Conservation (phyloP, 352 stramenopile genomes). For the Phytopythium chamaehyphon region DNA sequence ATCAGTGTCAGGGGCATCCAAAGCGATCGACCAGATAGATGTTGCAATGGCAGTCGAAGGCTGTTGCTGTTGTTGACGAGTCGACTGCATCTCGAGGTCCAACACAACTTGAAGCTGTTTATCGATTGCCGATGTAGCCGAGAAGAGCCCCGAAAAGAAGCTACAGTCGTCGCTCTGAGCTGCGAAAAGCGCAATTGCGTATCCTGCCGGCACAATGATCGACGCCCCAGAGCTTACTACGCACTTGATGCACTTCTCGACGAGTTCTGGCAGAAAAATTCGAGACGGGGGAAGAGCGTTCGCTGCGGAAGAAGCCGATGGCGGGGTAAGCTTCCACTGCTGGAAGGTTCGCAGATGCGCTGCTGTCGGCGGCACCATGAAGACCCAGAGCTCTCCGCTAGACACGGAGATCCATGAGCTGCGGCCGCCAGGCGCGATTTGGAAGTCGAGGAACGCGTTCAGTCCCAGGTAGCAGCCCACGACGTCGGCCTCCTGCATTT, state of each 20-base stretch:
- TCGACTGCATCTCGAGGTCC: conserved; percentile 25
- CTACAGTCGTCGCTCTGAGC: conserved; percentile 37
- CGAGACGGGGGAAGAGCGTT: conserved; percentile 23
- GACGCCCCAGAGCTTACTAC: conserved; percentile 41
- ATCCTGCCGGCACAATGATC: conserved; percentile 61
- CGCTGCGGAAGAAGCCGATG: neutral
- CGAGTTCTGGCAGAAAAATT: conserved; percentile 58
- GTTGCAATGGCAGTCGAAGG: neutral
- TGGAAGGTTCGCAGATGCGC: conserved; percentile 46
- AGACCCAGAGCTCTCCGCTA: conserved; percentile 54
- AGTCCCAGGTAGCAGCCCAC: conserved; percentile 52
- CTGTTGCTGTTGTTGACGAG: neutral
- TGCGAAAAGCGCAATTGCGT: conserved; percentile 66
- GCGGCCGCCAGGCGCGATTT: conserved; percentile 41
- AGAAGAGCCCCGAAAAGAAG: conserved; percentile 57
- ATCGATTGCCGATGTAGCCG: conserved; percentile 42
- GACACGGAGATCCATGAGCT: conserved; percentile 65
- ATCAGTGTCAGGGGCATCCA: conserved; percentile 4
- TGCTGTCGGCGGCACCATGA: conserved; percentile 54
- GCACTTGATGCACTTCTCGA: conserved; percentile 74
- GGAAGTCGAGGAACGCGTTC: conserved; percentile 70
- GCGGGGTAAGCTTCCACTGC: conserved; percentile 39
- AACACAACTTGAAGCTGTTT: conserved; percentile 39
- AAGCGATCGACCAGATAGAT: conserved; percentile 4
- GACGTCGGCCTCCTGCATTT: conserved; percentile 19